A percentile compares a stretch with the other conserved stretches of the same genome.
These are phyloP conservation scores for Populus simonii DNA, from an alignment of 345 rosid species.

Conservation along the genomic window DNA sequence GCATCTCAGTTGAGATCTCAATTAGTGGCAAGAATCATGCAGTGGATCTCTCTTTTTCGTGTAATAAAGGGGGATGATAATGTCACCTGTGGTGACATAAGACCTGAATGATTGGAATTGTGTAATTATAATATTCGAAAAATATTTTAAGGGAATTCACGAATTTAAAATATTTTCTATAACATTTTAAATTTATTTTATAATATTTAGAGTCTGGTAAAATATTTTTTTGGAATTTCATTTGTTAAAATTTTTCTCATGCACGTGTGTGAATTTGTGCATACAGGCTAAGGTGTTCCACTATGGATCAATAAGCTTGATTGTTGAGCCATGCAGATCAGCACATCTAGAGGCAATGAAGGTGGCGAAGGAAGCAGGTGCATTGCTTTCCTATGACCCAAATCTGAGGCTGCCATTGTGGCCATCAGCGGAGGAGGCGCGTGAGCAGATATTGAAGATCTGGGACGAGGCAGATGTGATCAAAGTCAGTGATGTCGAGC, in stretches of 20 bases:
- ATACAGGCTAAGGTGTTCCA: constrained; percentile 81
- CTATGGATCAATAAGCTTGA: constrained; percentile 94
- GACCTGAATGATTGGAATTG: neutral
- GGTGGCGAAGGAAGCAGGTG: constrained; percentile 85
- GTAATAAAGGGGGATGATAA: neutral
- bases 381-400: constrained; percentile 90
- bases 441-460: constrained; percentile 80
- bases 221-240: neutral
- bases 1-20: neutral
- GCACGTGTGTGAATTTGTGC: neutral
- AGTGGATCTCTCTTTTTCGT: neutral
- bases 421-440: constrained; percentile 87
- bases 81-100: neutral
- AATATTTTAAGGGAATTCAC: neutral
- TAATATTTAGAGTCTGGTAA: neutral
- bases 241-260: too few species aligned
- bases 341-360: constrained; percentile 92
- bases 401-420: constrained; percentile 90
- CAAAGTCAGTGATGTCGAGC: constrained; percentile 93
- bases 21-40: neutral
- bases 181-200: too few species aligned
- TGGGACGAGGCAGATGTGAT: constrained; percentile 97
- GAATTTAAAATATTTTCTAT: too few species aligned
- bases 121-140: neutral
- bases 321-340: constrained; percentile 97